Evolutionary conservation across 495 filamentous ascomycete species (phyloP).

Genomic region (Geopyxis carbonaria): DNA sequence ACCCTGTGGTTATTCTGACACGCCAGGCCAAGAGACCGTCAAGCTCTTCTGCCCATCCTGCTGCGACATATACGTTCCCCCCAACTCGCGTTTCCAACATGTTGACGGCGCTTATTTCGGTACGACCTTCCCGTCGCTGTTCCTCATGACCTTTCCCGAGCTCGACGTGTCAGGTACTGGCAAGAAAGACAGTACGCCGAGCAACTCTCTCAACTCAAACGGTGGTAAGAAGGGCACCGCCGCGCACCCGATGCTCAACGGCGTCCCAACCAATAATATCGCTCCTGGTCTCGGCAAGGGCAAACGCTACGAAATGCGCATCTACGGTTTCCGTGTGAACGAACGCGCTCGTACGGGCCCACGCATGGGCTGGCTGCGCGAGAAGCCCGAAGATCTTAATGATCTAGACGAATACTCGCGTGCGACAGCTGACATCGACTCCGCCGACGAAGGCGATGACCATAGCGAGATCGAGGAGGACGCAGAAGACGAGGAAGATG

Average conservation of each 20-base stretch:
- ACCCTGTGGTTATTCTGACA: conserved; percentile 82
- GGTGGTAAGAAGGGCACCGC: conserved; percentile 28
- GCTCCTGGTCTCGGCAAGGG: conserved; percentile 69
- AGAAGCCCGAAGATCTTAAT: conserved; percentile 58
- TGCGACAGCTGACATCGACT: conserved; percentile 11
- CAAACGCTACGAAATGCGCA: conserved; percentile 81
- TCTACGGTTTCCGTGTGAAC: conserved; percentile 89
- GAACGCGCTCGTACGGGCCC: conserved; percentile 75
- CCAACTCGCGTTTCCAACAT: conserved; percentile 90
- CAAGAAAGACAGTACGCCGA: conserved; percentile 26
- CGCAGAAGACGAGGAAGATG: conserved; percentile 34
- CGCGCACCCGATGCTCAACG: conserved; percentile 48
- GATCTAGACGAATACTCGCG: conserved; percentile 64
- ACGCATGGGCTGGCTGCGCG: conserved; percentile 88
- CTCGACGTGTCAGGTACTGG: conserved; percentile 44
- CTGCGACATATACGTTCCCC: conserved; percentile 90
- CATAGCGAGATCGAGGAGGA: conserved; percentile 27
- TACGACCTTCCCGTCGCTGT: conserved; percentile 80
- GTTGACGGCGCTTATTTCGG: conserved; percentile 99
- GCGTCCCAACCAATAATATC: conserved; percentile 63
- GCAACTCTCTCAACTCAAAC: conserved; percentile 27
- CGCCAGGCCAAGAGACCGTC: conserved; percentile 89
- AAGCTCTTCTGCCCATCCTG: conserved; percentile 96
- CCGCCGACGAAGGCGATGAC: conserved; percentile 26
- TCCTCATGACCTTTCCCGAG: conserved; percentile 97